Conservation (phyloP, 768 basidiomycete species). For the Lentinula boryana region DNA sequence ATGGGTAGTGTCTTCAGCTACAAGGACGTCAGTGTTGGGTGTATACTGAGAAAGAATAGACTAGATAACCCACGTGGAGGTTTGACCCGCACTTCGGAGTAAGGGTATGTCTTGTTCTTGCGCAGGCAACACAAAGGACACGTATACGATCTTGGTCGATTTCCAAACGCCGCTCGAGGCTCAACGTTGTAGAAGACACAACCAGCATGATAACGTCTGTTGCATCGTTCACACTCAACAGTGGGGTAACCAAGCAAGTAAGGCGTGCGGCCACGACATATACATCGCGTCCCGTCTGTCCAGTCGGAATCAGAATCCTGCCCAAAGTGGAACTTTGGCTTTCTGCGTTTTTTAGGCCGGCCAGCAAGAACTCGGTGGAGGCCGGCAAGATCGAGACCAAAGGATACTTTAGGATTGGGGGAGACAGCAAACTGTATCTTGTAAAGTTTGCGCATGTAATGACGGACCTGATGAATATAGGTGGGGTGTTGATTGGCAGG, state of each 20-base stretch:
- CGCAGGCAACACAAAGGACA: conserved; percentile 78
- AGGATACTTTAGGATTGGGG: conserved; percentile 74
- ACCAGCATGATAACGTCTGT: conserved; percentile 60
- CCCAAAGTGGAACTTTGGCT: conserved; percentile 62
- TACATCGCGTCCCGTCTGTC: conserved; percentile 71
- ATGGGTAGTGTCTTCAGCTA: conserved; percentile 37
- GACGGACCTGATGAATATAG: conserved; percentile 77
- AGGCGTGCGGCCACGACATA: conserved; percentile 65
- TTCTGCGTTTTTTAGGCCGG: conserved; percentile 58
- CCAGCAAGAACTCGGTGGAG: conserved; percentile 76
- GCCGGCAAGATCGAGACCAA: conserved; percentile 76
- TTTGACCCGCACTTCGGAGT: conserved; percentile 72
- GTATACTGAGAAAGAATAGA: background rate
- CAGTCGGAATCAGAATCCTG: conserved; percentile 74
- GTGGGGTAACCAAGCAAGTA: conserved; percentile 57
- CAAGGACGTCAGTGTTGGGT: conserved; percentile 7
- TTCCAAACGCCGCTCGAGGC: conserved; percentile 19
- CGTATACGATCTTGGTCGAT: conserved; percentile 33
- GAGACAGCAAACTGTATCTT: conserved; percentile 88
- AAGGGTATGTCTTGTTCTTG: conserved; percentile 64
- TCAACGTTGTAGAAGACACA: conserved; percentile 71
- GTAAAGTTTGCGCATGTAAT: conserved; percentile 88
- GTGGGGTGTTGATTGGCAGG: conserved; percentile 68
- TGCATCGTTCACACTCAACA: conserved; percentile 64
- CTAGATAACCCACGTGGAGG: conserved; percentile 42